Base-by-base conservation (phyloP, 768 basidiomycete species). In the Boletus pseudo-olivaceus region DNA sequence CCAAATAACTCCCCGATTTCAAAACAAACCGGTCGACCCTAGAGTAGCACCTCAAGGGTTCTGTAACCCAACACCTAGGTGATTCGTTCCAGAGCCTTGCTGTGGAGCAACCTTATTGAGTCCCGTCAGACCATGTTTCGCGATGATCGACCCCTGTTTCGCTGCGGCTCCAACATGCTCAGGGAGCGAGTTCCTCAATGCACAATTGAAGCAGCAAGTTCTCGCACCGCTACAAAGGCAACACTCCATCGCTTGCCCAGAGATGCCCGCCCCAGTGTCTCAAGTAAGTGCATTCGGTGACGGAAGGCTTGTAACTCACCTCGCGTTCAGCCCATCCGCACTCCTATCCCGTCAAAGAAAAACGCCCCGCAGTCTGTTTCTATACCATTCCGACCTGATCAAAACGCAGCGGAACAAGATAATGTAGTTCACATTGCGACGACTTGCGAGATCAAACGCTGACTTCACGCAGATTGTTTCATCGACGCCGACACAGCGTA, bases 401-500 rank as follows among this genome's bases (percentile, higher is more conserved):
- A 48, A 43, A 26, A 5, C 8, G 33, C 2, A 12, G 5, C 4
- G 10, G 7, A 46, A 19, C 45, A 23, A 50, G n/a, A 54, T 23
- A 45, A 62, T 45, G 54, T 46, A 34, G 54, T 34, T n/a, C 5
- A 3, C 34, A 37, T 26, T 32, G 14, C n/a, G n/a, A 47, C 45
- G 9, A n/a, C 20, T 29, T 23, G 40, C 33, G 32, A 8, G 47
- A 27, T 30, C 7, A 10, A 17, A 32, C 4, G 30, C 26, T 56
- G 29, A 67, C 49, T 6, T 33, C 9, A 32, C 1, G 17, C 34
- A 67, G 57, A 39, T 19, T 43, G n/a, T 23, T 17, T 40, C 45
- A 35, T 52, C 51, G 9, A 56, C 52, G 5, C 51, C 50, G 6
- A 56, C 27, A 5, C 54, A 54, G 20, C 47, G 15, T 23, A 11